Conservation (phyloP, 2,329 filamentous ascomycete genomes). For the Aspergillus neotritici region DNA sequence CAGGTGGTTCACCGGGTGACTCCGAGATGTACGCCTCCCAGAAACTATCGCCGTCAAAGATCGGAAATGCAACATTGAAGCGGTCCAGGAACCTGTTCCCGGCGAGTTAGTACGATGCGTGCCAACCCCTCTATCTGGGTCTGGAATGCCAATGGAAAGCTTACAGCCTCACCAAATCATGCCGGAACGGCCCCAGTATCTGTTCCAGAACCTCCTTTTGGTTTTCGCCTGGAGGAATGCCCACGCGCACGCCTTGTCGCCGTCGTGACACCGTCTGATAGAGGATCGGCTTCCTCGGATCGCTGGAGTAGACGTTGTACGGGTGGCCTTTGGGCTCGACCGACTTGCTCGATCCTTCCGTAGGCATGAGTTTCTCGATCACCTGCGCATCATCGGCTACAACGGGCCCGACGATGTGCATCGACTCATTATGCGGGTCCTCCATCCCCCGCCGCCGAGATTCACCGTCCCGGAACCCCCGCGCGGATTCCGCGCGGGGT, state of each 20-base stretch:
- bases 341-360: conserved; percentile 34
- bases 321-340: conserved; percentile 39
- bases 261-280: conserved; percentile 47
- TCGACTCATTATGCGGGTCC: conserved; percentile 38
- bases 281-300: conserved; percentile 42
- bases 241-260: conserved; percentile 43
- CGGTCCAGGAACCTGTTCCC: conserved; percentile 48
- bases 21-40: conserved; percentile 45
- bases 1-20: conserved; percentile 47
- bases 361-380: conserved; percentile 53
- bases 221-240: conserved; percentile 43
- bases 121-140: background rate
- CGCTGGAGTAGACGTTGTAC: conserved; percentile 49
- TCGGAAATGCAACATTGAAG: conserved; percentile 56
- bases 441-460: conserved; percentile 28
- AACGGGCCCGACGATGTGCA: conserved; percentile 56
- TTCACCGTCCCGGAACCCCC: conserved; percentile 26
- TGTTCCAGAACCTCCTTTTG: conserved; percentile 54
- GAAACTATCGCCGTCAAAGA: conserved; percentile 54
- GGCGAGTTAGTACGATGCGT: conserved; percentile 3
- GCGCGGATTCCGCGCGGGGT: conserved; percentile 21
- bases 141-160: conserved; percentile 19
- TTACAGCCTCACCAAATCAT: conserved; percentile 49
- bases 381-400: conserved; percentile 57
- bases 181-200: conserved; percentile 51